Evolutionary conservation across 179 eudicot genomes (phyloP), one percentile per base, ranked within the genome.

Genomic region (Corrigiola litoralis): DNA sequence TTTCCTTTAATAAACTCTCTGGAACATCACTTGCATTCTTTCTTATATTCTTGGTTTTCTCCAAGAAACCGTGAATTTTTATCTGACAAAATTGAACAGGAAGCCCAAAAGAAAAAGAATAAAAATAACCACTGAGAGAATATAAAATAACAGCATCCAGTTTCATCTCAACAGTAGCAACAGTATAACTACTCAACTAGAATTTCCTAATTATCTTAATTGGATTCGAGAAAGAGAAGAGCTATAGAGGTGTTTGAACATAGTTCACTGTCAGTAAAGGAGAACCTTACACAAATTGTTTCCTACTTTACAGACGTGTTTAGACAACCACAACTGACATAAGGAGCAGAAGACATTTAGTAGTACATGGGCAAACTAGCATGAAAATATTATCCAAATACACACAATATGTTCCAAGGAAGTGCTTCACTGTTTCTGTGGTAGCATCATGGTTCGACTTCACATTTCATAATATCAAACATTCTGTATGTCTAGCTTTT

Each of bases 41-140:
- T 17, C 70, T 76, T 58, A 46, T 27, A 42, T 68, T 78, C 82
- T 85, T 80, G 20, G 86, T 81, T 80, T 80, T 88, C 83, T 90
- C 92, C 85, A 90, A 69, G 67, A 85, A 84, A 72, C 74, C 70
- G 72, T 88, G 97, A 55, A 88, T 84, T 73, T 81, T 83, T 65
- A 82, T 82, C 97, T 90, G 80, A 73, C 44, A 23, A 50, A 70
- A 27, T 50, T 28, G 32, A 66, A 40, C 47, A 61, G 27, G 42
- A 44, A 33, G 13, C 29, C 45, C 34, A 51, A 29, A 28, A 48
- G 5, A 40, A 41, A n/a, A 54, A 31, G 2, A 16, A 8, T 17
- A 36, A 54, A 45, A 45, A 25, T 33, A 59, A 52, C 32, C 47
- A 38, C 13, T 11, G 38, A 57, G 61, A 40, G 40, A 58, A 53